Base-by-base conservation (phyloP, 768 basidiomycete species). In the Kwoniella sp. region DNA sequence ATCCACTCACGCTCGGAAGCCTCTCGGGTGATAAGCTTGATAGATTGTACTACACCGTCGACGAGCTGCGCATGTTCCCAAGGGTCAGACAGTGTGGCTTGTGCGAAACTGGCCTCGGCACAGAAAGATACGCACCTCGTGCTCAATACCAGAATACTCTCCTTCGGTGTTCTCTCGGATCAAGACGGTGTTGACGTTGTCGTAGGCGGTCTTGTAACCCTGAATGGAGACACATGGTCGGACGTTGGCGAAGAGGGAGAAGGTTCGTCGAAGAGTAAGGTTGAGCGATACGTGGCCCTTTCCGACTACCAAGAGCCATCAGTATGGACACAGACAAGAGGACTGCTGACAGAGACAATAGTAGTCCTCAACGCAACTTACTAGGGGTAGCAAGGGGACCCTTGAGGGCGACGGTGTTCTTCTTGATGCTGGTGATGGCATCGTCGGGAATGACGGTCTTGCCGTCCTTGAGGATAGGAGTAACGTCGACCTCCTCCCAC, bases 111-210 rank as follows among this genome's bases (percentile, higher is more conserved):
- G 11, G 4, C 13, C 45, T 13, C 37, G 11, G n/a, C 0, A 7
- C 34, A 28, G 13, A 50, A 53, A 22, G 13, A 1, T 29, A n/a
- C 51, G 30, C 34, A 93, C 93, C 87, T 98, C 94, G 82, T 99
- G 96, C 82, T 99, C 96, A 73, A 99, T 98, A 73, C 96, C 96
- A 65, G 94, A 97, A 83, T 99, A 99, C 82, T 99, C 96, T 81
- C 96, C 96, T 83, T 99, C 96, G 9, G 96, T 99, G 82, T 99
- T 99, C 84, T 99, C 96, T 78, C 96, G 92, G 81, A 99, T 99
- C 72, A 99, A 84, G 58, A 97, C 73, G 26, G 92, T 94, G 85
- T 99, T 90, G 70, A 99, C 96, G 76, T 97, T 90, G 80, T 98
- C 94, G 77, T 99, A 98, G 1, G 95, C 90, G 0, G 96, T 99